Evolutionary conservation across 116 monocot species (phyloP), one percentile per base, ranked within the genome.

Genomic region (Iris pallida): DNA sequence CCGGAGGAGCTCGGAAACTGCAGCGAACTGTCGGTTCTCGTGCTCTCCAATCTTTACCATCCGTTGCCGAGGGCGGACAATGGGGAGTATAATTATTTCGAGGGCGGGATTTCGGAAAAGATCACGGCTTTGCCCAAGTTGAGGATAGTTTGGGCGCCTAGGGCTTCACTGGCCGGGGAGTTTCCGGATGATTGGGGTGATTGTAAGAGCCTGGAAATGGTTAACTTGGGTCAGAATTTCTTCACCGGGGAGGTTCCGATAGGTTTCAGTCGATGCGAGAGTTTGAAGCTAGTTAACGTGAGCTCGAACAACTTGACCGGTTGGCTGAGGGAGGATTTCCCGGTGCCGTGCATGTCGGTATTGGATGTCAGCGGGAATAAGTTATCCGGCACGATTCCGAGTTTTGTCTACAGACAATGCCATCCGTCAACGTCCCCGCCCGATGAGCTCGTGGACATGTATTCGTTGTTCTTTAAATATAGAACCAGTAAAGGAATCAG

Each of bases 291-390:
- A 82, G 77, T 96, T 45, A 87, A 96, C 54, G 41, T 96, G 63
- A 92, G 92, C 73, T 89, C 75, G 3, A 96, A 96, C 68, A 86
- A 78, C 51, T 63, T 96, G 75, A 69, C 79, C 0, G 96, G 96
- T 67, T 71, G 59, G 74, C 63, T 96, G 42, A 45, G 16, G 42
- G 78, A 72, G 47, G 80, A 71, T 40, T 75, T 96, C 48, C 71
- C 69, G 4, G 85, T 89, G 12, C 83, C 87, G 46, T 96, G 92
- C 58, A 96, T 92, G 89, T 68, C 74, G 64, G 76, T 85, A 7
- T 92, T 96, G 53, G 92, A 96, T 85, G 76, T 89, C 49, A 89
- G 92, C 53, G 82, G 71, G 52, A 96, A 96, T 76, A 66, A 79
- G 42, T 68, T 95, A 20, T 86, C 86, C 0, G 91, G 89, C 45